These are phyloP conservation scores for Conticribra guillardii DNA, from an alignment of 108 stramenopile species.

Conservation along the genomic window DNA sequence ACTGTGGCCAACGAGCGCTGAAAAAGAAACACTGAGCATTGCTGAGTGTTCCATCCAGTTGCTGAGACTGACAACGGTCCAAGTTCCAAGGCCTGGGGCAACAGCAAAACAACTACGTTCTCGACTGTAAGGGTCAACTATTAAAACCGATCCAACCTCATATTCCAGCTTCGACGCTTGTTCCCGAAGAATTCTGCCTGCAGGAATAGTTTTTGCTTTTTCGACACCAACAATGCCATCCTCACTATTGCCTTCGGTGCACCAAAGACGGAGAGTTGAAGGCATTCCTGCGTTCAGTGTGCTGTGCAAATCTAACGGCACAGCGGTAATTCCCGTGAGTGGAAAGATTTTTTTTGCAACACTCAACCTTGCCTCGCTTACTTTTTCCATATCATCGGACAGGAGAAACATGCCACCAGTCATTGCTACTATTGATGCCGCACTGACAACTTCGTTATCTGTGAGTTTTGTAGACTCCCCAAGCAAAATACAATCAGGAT, in stretches of 20 bases:
- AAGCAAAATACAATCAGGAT: conserved; percentile 92
- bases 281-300: conserved; percentile 78
- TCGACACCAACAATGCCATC: too few relatives aligned
- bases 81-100: conserved; percentile 81
- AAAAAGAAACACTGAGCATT: conserved; percentile 44
- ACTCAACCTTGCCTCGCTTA: conserved; percentile 60
- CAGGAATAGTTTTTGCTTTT: neutral
- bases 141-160: conserved; percentile 33
- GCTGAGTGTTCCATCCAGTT: conserved; percentile 79
- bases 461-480: conserved; percentile 86
- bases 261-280: conserved; percentile 78
- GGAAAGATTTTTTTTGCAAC: conserved; percentile 83
- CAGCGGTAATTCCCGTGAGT: conserved; percentile 78
- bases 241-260: conserved; percentile 65
- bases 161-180: conserved; percentile 44
- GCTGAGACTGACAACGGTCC: conserved; percentile 83
- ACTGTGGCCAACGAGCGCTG: conserved; percentile 45
- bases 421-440: conserved; percentile 90
- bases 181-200: conserved; percentile 23
- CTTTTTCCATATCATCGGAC: conserved; percentile 88
- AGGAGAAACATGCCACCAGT: conserved; percentile 91
- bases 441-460: conserved; percentile 84
- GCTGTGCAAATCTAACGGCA: conserved; percentile 83
- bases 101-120: conserved; percentile 82
- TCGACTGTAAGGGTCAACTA: conserved; percentile 60